Percentiles rank a stretch among this genome's conserved stretches.
These are phyloP conservation scores for Scheffersomyces illinoinensis DNA, from an alignment of 1,139 yeast species.

Conservation along the genomic window DNA sequence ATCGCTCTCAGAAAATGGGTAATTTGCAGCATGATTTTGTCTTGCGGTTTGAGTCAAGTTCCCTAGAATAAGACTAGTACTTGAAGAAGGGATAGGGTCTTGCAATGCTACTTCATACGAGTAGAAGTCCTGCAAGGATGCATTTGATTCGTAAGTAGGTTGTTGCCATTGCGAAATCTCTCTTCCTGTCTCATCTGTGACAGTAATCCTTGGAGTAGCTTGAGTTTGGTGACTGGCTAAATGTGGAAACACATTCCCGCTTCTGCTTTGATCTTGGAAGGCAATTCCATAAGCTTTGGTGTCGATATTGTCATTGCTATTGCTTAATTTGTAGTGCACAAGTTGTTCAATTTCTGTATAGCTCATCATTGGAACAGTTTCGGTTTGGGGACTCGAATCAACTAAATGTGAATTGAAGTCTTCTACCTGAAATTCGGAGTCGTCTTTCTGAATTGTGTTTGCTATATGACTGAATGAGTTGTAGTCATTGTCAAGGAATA, in stretches of 20 bases:
- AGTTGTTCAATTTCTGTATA: not conserved
- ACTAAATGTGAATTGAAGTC: no score
- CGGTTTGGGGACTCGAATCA: not conserved
- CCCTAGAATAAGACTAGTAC: not conserved
- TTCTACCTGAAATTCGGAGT: no score
- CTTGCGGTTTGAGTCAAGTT: not conserved
- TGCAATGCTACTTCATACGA: not conserved
- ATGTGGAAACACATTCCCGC: not conserved
- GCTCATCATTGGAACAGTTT: not conserved
- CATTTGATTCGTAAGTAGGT: not conserved
- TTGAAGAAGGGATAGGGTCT: not conserved
- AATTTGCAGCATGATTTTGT: not conserved
- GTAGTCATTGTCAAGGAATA: not conserved
- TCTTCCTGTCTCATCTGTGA: not conserved
- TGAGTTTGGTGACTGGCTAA: not conserved
- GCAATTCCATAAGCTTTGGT: not conserved
- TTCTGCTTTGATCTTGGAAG: not conserved
- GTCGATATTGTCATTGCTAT: no score
- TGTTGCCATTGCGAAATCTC: not conserved
- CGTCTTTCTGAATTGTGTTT: not conserved
- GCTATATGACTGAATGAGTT: not conserved
- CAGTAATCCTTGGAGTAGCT: not conserved
- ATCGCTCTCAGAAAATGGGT: not conserved
- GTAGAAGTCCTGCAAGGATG: not conserved
- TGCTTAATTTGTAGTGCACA: not conserved